Conservation (phyloP, 345 rosid species). For the Pistacia integerrima region DNA sequence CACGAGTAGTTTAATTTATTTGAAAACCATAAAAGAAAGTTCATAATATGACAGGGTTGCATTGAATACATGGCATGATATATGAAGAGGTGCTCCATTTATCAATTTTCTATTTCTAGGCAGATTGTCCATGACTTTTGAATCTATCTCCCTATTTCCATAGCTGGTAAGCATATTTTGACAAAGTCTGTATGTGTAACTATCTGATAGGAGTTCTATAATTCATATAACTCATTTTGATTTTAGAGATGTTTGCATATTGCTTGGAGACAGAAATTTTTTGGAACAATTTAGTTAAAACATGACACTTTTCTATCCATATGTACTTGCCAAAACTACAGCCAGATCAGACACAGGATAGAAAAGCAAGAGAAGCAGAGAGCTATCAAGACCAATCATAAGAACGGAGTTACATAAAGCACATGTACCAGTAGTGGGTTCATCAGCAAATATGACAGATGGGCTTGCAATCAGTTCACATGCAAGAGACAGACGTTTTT, state of each 20-base stretch:
- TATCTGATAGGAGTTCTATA: too few species aligned
- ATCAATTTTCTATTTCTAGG: too few species aligned
- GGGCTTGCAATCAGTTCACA: slow-evolving; percentile 99
- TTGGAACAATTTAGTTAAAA: neutral
- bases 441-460: slow-evolving; percentile 95
- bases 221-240: too few species aligned
- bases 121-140: neutral
- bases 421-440: slow-evolving; percentile 87
- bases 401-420: slow-evolving; percentile 15
- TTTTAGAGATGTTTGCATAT: neutral
- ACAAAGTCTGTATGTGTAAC: too few species aligned
- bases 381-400: slow-evolving; percentile 9
- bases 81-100: too few species aligned
- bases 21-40: neutral
- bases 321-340: slow-evolving; percentile 5
- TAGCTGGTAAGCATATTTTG: too few species aligned
- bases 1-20: neutral
- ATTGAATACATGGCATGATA: too few species aligned
- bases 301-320: neutral
- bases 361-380: slow-evolving; percentile 3
- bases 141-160: neutral
- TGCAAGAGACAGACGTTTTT: slow-evolving; percentile 82
- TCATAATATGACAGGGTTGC: neutral
- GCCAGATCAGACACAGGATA: slow-evolving; percentile 12
- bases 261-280: neutral